Base-by-base conservation (phyloP, 2,329 filamentous ascomycete genomes). In the Cladorrhinum sp. region DNA sequence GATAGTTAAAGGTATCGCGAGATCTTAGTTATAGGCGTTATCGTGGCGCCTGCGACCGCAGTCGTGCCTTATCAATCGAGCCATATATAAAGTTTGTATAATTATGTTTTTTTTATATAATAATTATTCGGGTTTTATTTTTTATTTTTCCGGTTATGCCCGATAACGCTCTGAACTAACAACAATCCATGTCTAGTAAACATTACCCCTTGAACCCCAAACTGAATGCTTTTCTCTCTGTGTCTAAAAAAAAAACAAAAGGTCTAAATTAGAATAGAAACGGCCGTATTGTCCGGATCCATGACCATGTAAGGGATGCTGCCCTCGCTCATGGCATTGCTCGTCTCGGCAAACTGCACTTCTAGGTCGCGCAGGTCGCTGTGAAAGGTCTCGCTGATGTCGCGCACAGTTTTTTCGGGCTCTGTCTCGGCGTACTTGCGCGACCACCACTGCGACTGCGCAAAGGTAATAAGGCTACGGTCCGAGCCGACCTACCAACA, bases 401-500 rank as follows among this genome's bases (percentile, higher is more conserved):
- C 65, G 49, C 62, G 63, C 20, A 72, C 58, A 55, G 61, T 58
- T 36, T 62, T 50, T n/a, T 69, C 66, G 29, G 64, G 51, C 36
- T 58, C 51, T 4, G 59, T 62, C 61, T 63, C 58, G 25, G 71
- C 68, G 22, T 65, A 54, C 29, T 64, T 63, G 38, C 72, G 69
- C 10, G 73, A 65, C 22, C 61, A 61, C 71, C 71, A 75, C 66
- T 74, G 69, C 20, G 73, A 73, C 18, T 70, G 69, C 3, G 77
- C 77, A 59, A 77, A 79, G 25, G 71, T 74, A n/a, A 77, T 61
- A 23, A 80, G 64, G 38, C 72, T 79, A 51, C 76, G 68, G 22
- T 77, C 73, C 49, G 49, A 13, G 49, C 18, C n/a, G 22, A 50
- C 49, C 48, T 50, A 10, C 22, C 48, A 22, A 10, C 3, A 50